These are phyloP conservation scores for Botryobasidium botryosum DNA, from an alignment of 768 basidiomycete genomes.

Conservation along the genomic window DNA sequence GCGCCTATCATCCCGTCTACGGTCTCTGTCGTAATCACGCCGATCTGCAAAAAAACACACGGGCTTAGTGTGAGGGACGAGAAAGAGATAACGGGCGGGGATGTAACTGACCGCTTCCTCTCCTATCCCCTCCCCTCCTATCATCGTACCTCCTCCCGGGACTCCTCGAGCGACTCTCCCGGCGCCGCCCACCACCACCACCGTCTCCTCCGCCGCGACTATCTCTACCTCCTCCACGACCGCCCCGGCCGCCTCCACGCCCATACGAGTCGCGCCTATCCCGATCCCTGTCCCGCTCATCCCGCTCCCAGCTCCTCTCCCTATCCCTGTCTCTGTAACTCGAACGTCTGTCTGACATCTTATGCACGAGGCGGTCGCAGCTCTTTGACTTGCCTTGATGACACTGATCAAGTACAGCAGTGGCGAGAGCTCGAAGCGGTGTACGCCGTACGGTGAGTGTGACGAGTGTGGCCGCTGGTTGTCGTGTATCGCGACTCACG, in stretches of 20 bases:
- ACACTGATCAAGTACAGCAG: no score
- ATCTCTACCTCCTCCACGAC: background rate
- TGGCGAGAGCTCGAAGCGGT: no score
- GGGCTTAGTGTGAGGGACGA: background rate
- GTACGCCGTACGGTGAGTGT: no score
- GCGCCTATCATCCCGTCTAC: conserved; percentile 2
- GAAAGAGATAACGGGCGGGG: background rate
- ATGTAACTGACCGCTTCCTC: background rate
- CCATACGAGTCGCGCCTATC: conserved; percentile 16
- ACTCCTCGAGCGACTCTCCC: background rate
- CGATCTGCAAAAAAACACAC: conserved; percentile 17
- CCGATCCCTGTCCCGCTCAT: conserved; percentile 21
- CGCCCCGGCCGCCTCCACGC: background rate
- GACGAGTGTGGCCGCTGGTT: no score
- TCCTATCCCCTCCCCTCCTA: conserved; percentile 7
- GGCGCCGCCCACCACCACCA: background rate
- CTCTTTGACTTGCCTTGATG: no score
- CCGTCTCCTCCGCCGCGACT: background rate
- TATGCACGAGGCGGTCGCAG: no score
- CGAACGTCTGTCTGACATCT: conserved; percentile 22
- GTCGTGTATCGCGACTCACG: no score
- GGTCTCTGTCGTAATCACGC: conserved; percentile 20
- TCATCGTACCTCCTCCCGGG: conserved; percentile 3
- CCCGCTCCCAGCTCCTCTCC: conserved; percentile 15
- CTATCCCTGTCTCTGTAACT: conserved; percentile 23